These are phyloP conservation scores for Inga leiocalycina DNA, from an alignment of 306 rosid species.

Conservation along the genomic window DNA sequence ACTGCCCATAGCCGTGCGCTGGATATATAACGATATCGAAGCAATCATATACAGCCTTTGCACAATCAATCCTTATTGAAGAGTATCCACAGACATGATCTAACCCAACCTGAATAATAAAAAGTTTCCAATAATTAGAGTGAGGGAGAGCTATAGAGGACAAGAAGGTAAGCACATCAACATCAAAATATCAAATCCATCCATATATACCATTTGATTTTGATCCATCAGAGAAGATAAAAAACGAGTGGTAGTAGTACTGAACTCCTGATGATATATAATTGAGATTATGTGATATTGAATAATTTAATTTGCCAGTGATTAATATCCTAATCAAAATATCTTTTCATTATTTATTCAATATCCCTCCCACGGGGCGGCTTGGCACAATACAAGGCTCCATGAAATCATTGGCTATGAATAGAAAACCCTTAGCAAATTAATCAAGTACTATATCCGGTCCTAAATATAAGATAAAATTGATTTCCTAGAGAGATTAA, in stretches of 20 bases:
- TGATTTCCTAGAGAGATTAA: no score
- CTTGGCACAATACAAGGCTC: not conserved
- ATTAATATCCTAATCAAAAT: not conserved
- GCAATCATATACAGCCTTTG: no score
- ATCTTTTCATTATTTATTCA: not conserved
- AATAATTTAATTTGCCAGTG: not conserved
- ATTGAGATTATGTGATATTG: not conserved
- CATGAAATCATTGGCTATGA: not conserved
- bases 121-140: not conserved
- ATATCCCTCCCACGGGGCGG: not conserved
- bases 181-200: constrained; percentile 31
- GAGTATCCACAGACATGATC: not conserved
- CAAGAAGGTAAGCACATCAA: not conserved
- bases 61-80: not conserved
- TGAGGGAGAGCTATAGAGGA: constrained; percentile 8
- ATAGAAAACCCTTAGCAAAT: not conserved
- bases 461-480: no score
- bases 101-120: not conserved
- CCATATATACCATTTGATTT: not conserved
- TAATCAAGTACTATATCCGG: no score
- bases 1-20: not conserved
- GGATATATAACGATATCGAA: no score
- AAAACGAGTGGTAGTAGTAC: constrained; percentile 1
- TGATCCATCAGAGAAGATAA: constrained; percentile 10
- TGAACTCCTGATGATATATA: not conserved